These are phyloP conservation scores for Aschersonia sp. DNA, from an alignment of 2,329 filamentous ascomycete genomes.

Conservation along the genomic window DNA sequence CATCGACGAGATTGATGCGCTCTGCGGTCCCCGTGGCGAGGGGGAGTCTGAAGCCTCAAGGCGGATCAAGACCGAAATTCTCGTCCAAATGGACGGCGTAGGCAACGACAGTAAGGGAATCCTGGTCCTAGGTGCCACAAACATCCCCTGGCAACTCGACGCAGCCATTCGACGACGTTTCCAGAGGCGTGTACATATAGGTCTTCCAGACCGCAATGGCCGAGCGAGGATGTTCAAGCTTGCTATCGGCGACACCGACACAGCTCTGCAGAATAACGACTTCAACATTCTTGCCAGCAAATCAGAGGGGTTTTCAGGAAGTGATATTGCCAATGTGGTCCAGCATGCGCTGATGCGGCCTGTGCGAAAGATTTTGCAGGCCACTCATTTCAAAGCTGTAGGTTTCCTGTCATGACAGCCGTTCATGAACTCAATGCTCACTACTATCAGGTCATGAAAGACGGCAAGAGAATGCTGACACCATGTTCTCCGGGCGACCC, in stretches of 20 bases:
- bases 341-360: constrained; percentile 97
- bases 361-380: constrained; percentile 88
- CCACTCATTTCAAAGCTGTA: constrained; percentile 95
- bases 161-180: constrained; percentile 91
- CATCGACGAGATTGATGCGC: constrained; percentile 93
- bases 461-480: constrained; percentile 55
- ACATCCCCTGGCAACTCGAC: constrained; percentile 97
- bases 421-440: neutral
- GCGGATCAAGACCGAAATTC: constrained; percentile 94
- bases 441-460: constrained; percentile 46
- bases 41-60: constrained; percentile 95
- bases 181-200: constrained; percentile 91
- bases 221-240: constrained; percentile 93
- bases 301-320: constrained; percentile 89
- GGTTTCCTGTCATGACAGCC: constrained; percentile 7
- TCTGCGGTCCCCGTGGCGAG: constrained; percentile 84
- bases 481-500: constrained; percentile 87
- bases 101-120: constrained; percentile 91
- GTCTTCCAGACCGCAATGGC: constrained; percentile 72
- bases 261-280: constrained; percentile 62
- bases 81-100: constrained; percentile 98
- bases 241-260: constrained; percentile 84
- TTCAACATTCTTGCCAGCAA: constrained; percentile 66
- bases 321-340: constrained; percentile 89
- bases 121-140: constrained; percentile 87